Evolutionary conservation across 495 filamentous ascomycete genomes (phyloP).

Genomic region (Hypoxylon cercidicola): DNA sequence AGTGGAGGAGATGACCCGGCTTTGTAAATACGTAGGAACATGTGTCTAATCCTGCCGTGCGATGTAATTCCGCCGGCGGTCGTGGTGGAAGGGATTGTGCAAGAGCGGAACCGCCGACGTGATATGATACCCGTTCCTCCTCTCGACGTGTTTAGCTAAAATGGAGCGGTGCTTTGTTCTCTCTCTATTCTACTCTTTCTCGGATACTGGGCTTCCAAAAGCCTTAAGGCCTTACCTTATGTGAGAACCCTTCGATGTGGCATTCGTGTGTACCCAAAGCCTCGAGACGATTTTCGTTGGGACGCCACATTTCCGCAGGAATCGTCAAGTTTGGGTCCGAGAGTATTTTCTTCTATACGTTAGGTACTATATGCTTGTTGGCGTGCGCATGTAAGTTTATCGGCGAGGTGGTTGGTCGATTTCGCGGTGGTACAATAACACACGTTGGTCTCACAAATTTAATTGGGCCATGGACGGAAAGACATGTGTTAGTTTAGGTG

Average conservation of each 20-base stretch:
- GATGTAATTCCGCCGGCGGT: constrained; percentile 22
- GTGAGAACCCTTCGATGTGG: neutral
- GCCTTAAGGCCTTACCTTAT: no score
- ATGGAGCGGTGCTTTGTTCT: constrained; percentile 10
- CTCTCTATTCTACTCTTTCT: no score
- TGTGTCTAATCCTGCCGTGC: constrained; percentile 24
- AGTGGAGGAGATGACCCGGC: constrained; percentile 24
- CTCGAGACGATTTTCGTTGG: constrained; percentile 27
- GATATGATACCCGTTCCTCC: neutral
- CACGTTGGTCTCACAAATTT: constrained; percentile 37
- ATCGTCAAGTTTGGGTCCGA: constrained; percentile 25
- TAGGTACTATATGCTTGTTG: constrained; percentile 29
- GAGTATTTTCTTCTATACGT: constrained; percentile 28
- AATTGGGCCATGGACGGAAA: constrained; percentile 30
- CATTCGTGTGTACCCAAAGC: neutral
- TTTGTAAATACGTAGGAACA: constrained; percentile 3
- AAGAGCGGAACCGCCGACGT: neutral
- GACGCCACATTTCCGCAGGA: constrained; percentile 43
- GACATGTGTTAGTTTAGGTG: constrained; percentile 48
- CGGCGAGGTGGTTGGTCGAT: constrained; percentile 39
- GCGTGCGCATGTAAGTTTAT: constrained; percentile 9
- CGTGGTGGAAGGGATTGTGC: constrained; percentile 21
- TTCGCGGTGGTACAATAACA: constrained; percentile 15
- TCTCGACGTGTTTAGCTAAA: constrained; percentile 1
- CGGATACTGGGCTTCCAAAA: no score